Base-by-base conservation (phyloP, 495 filamentous ascomycete species). In the Penicillium ucsense region DNA sequence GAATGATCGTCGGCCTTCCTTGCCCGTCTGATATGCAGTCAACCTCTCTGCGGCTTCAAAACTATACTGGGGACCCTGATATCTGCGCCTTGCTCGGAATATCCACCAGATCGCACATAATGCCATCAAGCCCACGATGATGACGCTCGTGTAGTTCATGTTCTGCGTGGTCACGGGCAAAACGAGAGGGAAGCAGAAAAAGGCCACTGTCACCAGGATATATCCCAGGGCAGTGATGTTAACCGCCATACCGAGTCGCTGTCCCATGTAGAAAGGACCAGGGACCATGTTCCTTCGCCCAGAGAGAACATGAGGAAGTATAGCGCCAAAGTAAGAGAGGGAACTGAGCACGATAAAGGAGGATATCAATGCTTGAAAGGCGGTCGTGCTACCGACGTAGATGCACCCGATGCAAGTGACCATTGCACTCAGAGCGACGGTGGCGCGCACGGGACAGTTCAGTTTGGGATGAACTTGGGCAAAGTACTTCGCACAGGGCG, bases 341-440 rank as follows among this genome's bases (percentile, higher is more conserved):
- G 82, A 84, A n/a, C 79, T 79, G 0, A 90, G 74, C 31, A 89
- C 78, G 54, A 89, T 79, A 59, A 88, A 91, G 0, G 75, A 81
- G 3, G 83, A 84, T 2, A 87, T 80, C 5, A 90, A 71, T 34
- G 81, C 83, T 34, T 74, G 67, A 65, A 90, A 90, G 0, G 86
- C 86, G 0, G 82, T 83, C 0, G 73, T 73, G 49, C 68, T 78
- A 28, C 83, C 85, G 0, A 89, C 67, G 10, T 83, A 83, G 48
- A 91, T 87, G 48, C 74, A 77, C 2, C 83, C 85, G 1, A 89
- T 64, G 27, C 76, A 73, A 4, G 83, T 86, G 27, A 74, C 73
- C 30, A 88, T 54, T 11, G 72, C 53, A 3, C 73, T 79, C 48
- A 81, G 79, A 8, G 79, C 75, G 8, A 57, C 48, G 0, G 82